Evolutionary conservation across 1,284 basidiomycete genomes (phyloP).

Genomic region (Neolentinus lepideus): DNA sequence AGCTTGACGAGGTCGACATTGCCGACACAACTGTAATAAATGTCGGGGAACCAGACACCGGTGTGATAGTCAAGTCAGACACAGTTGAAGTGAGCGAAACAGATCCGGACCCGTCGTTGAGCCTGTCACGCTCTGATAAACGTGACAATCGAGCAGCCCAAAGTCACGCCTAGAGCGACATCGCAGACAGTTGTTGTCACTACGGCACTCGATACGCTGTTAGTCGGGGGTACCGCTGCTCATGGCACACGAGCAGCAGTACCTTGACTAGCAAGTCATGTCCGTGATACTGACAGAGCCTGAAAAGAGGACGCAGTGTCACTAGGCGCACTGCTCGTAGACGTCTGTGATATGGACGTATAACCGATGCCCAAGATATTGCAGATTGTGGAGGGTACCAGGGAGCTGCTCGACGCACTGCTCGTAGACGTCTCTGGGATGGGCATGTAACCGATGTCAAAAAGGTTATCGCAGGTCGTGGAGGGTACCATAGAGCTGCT

Average conservation of each 20-base stretch:
- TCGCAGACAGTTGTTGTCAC: not conserved
- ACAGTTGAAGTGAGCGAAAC: not conserved
- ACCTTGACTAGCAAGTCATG: too few relatives aligned
- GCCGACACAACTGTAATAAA: not conserved
- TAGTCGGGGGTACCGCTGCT: slow-evolving; percentile 1
- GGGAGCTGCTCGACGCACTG: too few relatives aligned
- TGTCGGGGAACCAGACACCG: not conserved
- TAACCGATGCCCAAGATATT: too few relatives aligned
- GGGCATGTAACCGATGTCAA: slow-evolving; percentile 4
- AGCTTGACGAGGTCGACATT: not conserved
- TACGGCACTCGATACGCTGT: not conserved
- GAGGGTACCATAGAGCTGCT: not conserved
- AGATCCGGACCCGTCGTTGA: not conserved
- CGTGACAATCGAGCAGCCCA: not conserved
- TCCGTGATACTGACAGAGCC: too few relatives aligned
- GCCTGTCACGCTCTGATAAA: slow-evolving; percentile 2
- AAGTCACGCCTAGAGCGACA: not conserved
- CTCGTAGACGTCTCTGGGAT: not conserved
- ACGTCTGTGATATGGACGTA: too few relatives aligned
- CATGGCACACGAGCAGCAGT: too few relatives aligned
- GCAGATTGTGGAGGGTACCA: too few relatives aligned
- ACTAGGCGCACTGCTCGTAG: slow-evolving; percentile 1
- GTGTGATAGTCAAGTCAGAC: not conserved
- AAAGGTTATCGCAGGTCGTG: not conserved
- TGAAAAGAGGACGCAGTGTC: not conserved